phyloP scores from a whole-genome alignment of 306 rosid species.

The Purshia tridentata region DNA sequence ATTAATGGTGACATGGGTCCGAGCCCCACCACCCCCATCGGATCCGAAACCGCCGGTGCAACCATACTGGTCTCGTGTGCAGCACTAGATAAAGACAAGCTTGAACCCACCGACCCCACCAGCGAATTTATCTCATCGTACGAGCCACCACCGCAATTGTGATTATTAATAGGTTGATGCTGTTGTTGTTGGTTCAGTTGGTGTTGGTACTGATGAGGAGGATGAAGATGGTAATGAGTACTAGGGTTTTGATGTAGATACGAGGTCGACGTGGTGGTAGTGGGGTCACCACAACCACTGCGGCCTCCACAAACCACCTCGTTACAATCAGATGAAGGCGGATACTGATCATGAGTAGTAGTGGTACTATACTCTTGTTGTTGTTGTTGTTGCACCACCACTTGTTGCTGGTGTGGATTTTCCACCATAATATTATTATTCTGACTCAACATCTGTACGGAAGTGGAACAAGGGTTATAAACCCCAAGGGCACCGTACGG shows the following conservation, averaged over 20 bases:
- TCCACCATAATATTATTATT: not conserved
- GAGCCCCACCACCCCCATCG: constrained; percentile 24
- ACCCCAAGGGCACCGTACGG: constrained; percentile 31
- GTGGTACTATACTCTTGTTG: not conserved
- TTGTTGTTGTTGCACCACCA: constrained; percentile 16
- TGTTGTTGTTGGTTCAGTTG: not conserved
- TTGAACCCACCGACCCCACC: constrained; percentile 38
- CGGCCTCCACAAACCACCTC: not conserved
- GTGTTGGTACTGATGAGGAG: not conserved
- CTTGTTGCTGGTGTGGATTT: not conserved
- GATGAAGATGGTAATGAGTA: constrained; percentile 7
- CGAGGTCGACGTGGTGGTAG: constrained; percentile 23
- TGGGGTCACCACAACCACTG: constrained; percentile 5
- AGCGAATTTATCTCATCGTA: constrained; percentile 27
- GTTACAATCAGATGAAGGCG: not conserved
- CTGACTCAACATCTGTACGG: not conserved
- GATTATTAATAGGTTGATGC: not conserved
- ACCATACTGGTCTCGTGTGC: constrained; percentile 23
- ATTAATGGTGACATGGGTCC: constrained; percentile 54
- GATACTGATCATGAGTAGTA: constrained; percentile 5
- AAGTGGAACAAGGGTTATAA: constrained; percentile 13
- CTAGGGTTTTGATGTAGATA: constrained; percentile 28
- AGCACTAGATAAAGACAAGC: constrained; percentile 18
- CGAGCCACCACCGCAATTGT: constrained; percentile 21
- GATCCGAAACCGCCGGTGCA: constrained; percentile 46